Percentiles rank a stretch among this genome's conserved stretches.
Conservation (phyloP, 352 stramenopile species). For the Globisporangium orthogonon region DNA sequence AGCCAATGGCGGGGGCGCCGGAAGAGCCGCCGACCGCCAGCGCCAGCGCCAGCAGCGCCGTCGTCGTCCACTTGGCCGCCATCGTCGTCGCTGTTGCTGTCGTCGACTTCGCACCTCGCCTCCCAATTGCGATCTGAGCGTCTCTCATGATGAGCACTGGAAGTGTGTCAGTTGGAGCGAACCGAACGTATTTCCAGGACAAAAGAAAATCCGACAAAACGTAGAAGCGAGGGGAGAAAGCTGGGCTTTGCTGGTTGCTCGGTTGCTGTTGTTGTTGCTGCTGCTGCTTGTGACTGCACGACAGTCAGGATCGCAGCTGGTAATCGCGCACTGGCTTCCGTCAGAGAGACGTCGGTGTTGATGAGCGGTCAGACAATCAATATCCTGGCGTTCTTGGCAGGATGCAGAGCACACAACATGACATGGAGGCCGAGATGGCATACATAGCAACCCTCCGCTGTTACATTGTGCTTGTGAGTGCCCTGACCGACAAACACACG, state of each 20-base stretch:
- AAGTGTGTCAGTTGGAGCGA: neutral
- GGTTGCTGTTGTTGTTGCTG: too few relatives aligned
- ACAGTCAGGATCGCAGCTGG: too few relatives aligned
- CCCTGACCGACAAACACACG: too few relatives aligned
- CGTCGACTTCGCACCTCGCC: neutral
- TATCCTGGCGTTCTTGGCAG: neutral
- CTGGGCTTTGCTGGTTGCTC: too few relatives aligned
- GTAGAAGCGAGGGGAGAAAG: neutral
- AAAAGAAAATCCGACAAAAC: neutral
- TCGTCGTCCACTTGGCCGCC: neutral
- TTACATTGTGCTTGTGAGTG: neutral
- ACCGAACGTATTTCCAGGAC: neutral
- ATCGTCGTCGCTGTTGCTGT: neutral
- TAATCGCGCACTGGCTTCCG: neutral
- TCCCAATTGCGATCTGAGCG: neutral
- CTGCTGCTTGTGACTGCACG: too few relatives aligned
- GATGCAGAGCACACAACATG: neutral
- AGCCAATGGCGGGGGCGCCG: constrained; percentile 23
- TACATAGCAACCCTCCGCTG: neutral
- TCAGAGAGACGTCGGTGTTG: too few relatives aligned
- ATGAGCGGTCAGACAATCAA: too few relatives aligned
- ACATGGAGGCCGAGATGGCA: neutral
- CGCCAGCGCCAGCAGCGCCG: neutral
- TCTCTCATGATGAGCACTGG: neutral
- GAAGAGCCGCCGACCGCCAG: neutral